These are phyloP conservation scores for Citrus reticulata DNA, from an alignment of 345 rosid species.

Conservation along the genomic window DNA sequence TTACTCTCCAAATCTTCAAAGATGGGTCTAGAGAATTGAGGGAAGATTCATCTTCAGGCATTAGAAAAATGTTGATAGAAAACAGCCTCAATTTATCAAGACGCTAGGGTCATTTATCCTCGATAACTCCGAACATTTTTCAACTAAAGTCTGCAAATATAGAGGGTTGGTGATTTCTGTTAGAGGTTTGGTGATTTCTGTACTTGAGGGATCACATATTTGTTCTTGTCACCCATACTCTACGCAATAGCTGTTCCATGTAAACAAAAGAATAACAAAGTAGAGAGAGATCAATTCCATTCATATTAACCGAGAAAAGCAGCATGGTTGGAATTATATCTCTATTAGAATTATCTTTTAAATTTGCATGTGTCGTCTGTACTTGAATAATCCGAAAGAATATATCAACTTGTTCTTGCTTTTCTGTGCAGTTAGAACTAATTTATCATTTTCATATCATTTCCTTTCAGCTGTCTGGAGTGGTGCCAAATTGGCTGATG, in stretches of 20 bases:
- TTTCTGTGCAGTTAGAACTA: not conserved
- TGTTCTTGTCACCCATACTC: not conserved
- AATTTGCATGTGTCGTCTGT: not conserved
- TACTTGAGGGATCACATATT: not conserved
- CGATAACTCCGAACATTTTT: not conserved
- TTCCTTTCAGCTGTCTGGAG: slow-evolving; percentile 73
- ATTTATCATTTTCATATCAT: slow-evolving; percentile 12
- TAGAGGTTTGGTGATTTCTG: not conserved
- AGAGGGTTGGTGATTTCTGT: not conserved
- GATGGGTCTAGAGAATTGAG: not conserved
- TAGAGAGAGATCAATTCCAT: not conserved
- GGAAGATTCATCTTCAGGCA: not conserved
- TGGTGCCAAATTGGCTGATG: slow-evolving; percentile 80
- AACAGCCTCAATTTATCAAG: not conserved
- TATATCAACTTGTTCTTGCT: not conserved
- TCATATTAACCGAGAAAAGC: not conserved
- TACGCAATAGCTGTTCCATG: not conserved
- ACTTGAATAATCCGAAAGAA: not conserved
- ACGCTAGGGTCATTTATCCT: not conserved
- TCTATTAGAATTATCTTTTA: not conserved
- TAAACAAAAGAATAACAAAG: not conserved
- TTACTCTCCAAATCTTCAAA: not conserved
- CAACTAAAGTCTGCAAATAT: not conserved
- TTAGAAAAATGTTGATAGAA: not conserved
- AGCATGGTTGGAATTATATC: not conserved